Base-by-base conservation (phyloP, 2,329 filamentous ascomycete genomes). In the Dactylellina drechsleri region DNA sequence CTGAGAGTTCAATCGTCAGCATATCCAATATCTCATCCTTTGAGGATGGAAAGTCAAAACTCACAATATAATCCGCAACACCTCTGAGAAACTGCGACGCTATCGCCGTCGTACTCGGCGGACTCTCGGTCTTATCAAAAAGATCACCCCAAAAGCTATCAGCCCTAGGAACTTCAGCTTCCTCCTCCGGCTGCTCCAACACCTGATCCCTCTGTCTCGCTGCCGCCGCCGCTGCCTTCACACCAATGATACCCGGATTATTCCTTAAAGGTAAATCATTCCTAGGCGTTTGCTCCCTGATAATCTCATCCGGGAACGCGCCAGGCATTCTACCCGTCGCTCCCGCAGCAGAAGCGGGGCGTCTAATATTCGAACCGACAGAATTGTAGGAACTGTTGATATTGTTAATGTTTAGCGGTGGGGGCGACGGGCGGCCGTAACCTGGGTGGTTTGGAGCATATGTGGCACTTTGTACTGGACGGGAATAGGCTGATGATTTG, bases 41-140 rank as follows among this genome's bases (percentile, higher is more conserved):
- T 36, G 10, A 10, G 2, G 31, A 36, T 36, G 6, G 43, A 47
- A 23, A 47, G 7, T 15, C 13, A 47, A 28, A 54, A 47, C 72
- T 45, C 66, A 79, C 78, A 54, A 79, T 79, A 41, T 78, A 78
- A 52, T 78, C 76, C 20, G 77, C 78, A 76, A 79, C 76, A 16
- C 72, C 78, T 26, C 78, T 68, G 43, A 79, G 57, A 62, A 79
- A 75, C 3, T 61, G 59, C 2, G 75, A 68, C 18, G 79, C 45
- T 47, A 65, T 78, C 13, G 77, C 77, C 15, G 71, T 79, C 13
- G 78, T 77, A 5, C 54, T 58, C 8, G 78, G 78, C 28, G 70
- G 72, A 23, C 12, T 76, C 43, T 66, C 59, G n/a, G 50, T 76
- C 47, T 68, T 76, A 36, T 76, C 59, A 45, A 76, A 76, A 16